These are phyloP conservation scores for Panicum virgatum DNA, from an alignment of 202 grass and related monocot genomes.

Conservation along the genomic window DNA sequence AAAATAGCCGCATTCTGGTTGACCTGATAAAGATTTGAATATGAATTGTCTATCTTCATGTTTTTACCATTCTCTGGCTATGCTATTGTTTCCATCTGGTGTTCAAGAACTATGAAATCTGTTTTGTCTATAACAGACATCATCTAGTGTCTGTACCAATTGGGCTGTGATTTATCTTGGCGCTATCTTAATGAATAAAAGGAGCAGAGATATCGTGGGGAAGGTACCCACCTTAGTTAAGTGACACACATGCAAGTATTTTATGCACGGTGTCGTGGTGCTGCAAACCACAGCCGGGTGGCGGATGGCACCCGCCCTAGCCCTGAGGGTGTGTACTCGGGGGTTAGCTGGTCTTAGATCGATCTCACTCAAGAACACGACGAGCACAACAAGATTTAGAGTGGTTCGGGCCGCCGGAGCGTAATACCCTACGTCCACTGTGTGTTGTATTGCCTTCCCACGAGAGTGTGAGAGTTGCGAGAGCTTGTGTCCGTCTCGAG, in stretches of 20 bases:
- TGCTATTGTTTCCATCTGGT: background rate
- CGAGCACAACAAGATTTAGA: no score
- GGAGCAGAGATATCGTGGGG: background rate
- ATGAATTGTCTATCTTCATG: background rate
- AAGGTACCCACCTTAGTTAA: background rate
- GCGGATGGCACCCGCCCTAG: no score
- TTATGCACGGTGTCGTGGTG: no score
- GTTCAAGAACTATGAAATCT: background rate
- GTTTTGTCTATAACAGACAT: background rate
- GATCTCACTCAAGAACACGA: no score
- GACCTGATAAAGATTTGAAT: slow-evolving; percentile 11
- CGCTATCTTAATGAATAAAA: background rate
- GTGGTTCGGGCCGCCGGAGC: no score
- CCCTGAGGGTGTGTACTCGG: no score
- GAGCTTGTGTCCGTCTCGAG: no score
- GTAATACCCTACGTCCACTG: no score
- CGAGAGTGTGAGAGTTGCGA: no score
- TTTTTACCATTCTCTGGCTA: slow-evolving; percentile 8
- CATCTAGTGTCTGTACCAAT: background rate
- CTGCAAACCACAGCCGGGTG: no score
- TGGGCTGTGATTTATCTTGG: background rate
- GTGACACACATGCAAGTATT: background rate
- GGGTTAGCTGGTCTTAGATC: no score
- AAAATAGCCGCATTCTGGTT: slow-evolving; percentile 19
- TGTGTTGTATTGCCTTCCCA: no score